phyloP scores from a whole-genome alignment of 2,329 filamentous ascomycete species.

The Xylaria sp. region DNA sequence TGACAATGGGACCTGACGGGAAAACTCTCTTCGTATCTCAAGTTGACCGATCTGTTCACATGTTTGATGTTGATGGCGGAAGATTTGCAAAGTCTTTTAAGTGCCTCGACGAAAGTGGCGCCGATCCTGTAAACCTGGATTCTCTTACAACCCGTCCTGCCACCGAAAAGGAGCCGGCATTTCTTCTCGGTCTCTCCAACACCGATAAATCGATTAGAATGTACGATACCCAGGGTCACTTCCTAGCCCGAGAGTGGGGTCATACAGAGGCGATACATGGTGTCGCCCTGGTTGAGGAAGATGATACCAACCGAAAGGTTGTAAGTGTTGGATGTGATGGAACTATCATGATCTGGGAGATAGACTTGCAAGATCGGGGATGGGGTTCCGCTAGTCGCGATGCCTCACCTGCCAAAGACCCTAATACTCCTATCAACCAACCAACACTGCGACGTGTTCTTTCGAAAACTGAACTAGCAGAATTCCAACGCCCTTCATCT shows the following conservation, averaged over 20 bases:
- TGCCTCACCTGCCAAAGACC: conserved; percentile 65
- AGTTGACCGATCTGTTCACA: conserved; percentile 69
- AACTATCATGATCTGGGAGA: conserved; percentile 82
- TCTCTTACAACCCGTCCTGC: conserved; percentile 74
- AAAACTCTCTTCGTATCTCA: conserved; percentile 69
- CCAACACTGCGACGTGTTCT: conserved; percentile 86
- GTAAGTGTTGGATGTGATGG: conserved; percentile 83
- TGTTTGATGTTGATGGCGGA: conserved; percentile 74
- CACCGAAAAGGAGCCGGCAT: conserved; percentile 65
- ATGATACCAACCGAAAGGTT: conserved; percentile 66
- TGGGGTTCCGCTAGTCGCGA: conserved; percentile 60
- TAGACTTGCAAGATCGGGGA: conserved; percentile 62
- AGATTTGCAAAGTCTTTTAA: conserved; percentile 80
- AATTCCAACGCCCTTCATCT: conserved; percentile 71
- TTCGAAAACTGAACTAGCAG: conserved; percentile 86
- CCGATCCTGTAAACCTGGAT: conserved; percentile 85
- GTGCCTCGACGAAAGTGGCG: conserved; percentile 80
- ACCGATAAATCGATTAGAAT: conserved; percentile 95
- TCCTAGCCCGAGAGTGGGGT: conserved; percentile 91
- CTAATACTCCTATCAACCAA: conserved; percentile 61
- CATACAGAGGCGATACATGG: conserved; percentile 95
- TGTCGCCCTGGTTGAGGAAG: conserved; percentile 74
- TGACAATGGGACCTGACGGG: conserved; percentile 75
- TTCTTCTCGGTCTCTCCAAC: conserved; percentile 88
- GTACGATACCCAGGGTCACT: conserved; percentile 81